Evolutionary conservation across 768 basidiomycete genomes (phyloP).

Genomic region (Multifurca ochricompacta): DNA sequence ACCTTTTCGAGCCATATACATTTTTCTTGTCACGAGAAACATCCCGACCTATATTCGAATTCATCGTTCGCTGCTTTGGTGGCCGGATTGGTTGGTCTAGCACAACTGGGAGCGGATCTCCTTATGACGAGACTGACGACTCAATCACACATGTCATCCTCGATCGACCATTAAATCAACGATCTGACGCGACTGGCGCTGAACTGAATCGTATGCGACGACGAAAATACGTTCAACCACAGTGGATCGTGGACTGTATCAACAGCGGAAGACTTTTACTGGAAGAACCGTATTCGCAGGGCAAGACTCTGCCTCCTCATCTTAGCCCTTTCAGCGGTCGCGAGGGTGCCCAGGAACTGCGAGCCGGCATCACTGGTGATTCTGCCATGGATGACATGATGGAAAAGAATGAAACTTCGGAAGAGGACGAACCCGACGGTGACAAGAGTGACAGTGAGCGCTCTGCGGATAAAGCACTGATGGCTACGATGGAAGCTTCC

Average conservation of each 20-base stretch:
- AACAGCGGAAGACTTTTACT: slow-evolving; percentile 80
- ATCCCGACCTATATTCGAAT: slow-evolving; percentile 88
- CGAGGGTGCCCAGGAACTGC: slow-evolving; percentile 69
- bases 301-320: slow-evolving; percentile 84
- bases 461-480: slow-evolving; percentile 28
- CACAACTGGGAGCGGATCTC: slow-evolving; percentile 76
- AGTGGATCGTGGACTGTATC: slow-evolving; percentile 96
- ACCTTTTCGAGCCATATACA: slow-evolving; percentile 75
- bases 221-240: slow-evolving; percentile 90
- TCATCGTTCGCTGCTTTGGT: slow-evolving; percentile 85
- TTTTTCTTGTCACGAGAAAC: slow-evolving; percentile 94
- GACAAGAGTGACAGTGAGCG: slow-evolving; percentile 18
- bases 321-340: slow-evolving; percentile 89
- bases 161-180: slow-evolving; percentile 66
- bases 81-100: slow-evolving; percentile 87
- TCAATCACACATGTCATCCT: slow-evolving; percentile 93
- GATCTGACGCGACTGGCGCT: slow-evolving; percentile 41
- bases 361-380: slow-evolving; percentile 31
- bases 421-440: slow-evolving; percentile 25
- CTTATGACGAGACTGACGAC: slow-evolving; percentile 67
- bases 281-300: slow-evolving; percentile 81
- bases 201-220: slow-evolving; percentile 55
- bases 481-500: slow-evolving; percentile 31
- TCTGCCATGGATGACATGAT: slow-evolving; percentile 28
- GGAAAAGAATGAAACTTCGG: slow-evolving; percentile 29